Base-by-base conservation (phyloP, 2,329 filamentous ascomycete genomes). In the Teratosphaeriaceae sp. region DNA sequence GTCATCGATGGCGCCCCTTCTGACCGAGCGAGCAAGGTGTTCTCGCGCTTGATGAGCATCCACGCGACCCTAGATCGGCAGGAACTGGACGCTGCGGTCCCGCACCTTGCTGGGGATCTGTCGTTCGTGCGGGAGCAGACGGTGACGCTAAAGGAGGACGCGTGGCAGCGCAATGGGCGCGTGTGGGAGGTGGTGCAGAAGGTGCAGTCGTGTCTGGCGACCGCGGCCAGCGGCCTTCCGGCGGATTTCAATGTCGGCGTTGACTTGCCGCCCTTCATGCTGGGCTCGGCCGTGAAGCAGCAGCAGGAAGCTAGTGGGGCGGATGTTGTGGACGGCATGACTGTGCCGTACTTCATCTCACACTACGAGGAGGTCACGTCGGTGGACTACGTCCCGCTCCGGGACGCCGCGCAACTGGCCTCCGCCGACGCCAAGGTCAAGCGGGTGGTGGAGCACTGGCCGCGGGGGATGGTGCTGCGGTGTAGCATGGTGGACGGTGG, bases 321-420 rank as follows among this genome's bases (percentile, higher is more conserved):
- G 31, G 26, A 2, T 15, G 38, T 18, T 43, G 44, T 39, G 35
- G 35, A 34, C 7, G 48, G 49, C 21, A 21, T 46, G 5, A 19
- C 48, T 2, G 40, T 55, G 13, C 40, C 41, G 13, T 61, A 62
- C 38, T 19, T 57, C 6, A 50, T 59, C 23, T 56, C 58, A 19
- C 46, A 54, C 8, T 54, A 60, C 26, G 57, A 59, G 49, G 53
- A 57, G 26, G 45, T 45, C 5, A 51, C 55, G 31, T 45, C 22
- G 24, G 33, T 50, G 1, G 27, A 44, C 13, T 55, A 56, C 34
- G 26, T 20, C 3, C 43, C 50, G 2, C 19, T 26, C 2, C 13
- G 18, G 12, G 38, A 41, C 21, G 19, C n/a, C 3, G 19, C 26
- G 18, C 34, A 37, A 8, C 33, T 37, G 5, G 23, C 29, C 2